These are phyloP conservation scores for Arxiozyma bovina DNA, from an alignment of 1,139 yeast species.

Conservation along the genomic window DNA sequence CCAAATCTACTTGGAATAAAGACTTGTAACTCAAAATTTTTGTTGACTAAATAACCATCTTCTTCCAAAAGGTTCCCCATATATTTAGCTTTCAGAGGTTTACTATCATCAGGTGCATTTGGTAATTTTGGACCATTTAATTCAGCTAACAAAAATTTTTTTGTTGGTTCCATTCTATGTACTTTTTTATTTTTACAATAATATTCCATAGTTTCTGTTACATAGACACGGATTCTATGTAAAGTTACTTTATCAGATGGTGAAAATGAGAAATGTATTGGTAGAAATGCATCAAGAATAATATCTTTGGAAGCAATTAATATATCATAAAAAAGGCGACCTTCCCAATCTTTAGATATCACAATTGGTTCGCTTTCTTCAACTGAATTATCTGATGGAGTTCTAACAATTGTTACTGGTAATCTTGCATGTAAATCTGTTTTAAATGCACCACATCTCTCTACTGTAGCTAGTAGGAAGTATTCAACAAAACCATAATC, in stretches of 20 bases:
- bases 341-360: constrained; percentile 88
- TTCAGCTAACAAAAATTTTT: constrained; percentile 70
- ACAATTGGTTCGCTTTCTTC: constrained; percentile 93
- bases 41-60: constrained; percentile 36
- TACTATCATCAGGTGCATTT: constrained; percentile 26
- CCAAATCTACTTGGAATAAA: constrained; percentile 84
- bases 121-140: constrained; percentile 49
- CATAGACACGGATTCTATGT: constrained; percentile 74
- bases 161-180: constrained; percentile 83
- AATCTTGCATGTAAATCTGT: constrained; percentile 56
- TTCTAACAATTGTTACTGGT: constrained; percentile 61
- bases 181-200: constrained; percentile 79
- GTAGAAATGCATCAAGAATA: constrained; percentile 72
- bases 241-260: constrained; percentile 83
- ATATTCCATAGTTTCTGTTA: constrained; percentile 86
- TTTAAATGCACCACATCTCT: constrained; percentile 78
- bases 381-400: constrained; percentile 66
- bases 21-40: constrained; percentile 77
- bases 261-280: constrained; percentile 72
- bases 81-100: constrained; percentile 31
- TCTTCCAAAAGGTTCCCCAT: constrained; percentile 36
- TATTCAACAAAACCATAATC: constrained; percentile 77
- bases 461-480: constrained; percentile 56
- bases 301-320: constrained; percentile 83
- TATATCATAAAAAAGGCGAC: constrained; percentile 79